These are phyloP conservation scores for Pseudocohnilembus persalinus DNA, from an alignment of 169 alveolate genomes.

Conservation along the genomic window DNA sequence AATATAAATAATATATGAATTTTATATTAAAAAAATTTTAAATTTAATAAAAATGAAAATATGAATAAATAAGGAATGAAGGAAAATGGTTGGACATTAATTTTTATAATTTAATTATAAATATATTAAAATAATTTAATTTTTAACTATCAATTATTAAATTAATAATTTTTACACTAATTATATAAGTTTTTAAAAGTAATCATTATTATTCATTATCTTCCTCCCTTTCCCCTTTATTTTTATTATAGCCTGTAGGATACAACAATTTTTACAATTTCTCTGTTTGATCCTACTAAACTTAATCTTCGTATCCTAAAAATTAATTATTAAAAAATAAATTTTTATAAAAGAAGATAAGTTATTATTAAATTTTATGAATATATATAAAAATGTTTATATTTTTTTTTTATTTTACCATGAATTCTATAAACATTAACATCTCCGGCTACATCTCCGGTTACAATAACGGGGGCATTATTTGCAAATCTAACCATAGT, in stretches of 20 bases:
- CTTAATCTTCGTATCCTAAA: constrained; percentile 43
- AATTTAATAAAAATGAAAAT: no score
- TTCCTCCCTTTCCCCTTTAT: constrained; percentile 41
- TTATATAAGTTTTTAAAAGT: no score
- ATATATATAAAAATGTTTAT: neutral
- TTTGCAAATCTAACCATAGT: constrained; percentile 85
- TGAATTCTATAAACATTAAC: constrained; percentile 82
- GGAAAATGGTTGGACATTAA: no score
- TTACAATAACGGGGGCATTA: constrained; percentile 80
- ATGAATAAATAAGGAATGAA: no score
- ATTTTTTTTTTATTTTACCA: constrained; percentile 29
- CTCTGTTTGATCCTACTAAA: constrained; percentile 29
- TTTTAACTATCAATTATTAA: no score
- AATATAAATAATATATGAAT: no score
- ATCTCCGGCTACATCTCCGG: constrained; percentile 87
- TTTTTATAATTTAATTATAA: no score
- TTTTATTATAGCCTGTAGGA: constrained; percentile 34
- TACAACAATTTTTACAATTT: constrained; percentile 35
- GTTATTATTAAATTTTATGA: neutral
- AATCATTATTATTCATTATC: constrained; percentile 6
- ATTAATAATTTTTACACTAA: no score
- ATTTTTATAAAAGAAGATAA: no score
- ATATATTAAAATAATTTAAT: no score
- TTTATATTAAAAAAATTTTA: no score
- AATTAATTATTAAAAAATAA: neutral